A percentile compares a stretch with the other conserved stretches of the same genome.
Evolutionary conservation across 2,329 filamentous ascomycete species (phyloP).

Genomic region (Rugonectria rugulosa): DNA sequence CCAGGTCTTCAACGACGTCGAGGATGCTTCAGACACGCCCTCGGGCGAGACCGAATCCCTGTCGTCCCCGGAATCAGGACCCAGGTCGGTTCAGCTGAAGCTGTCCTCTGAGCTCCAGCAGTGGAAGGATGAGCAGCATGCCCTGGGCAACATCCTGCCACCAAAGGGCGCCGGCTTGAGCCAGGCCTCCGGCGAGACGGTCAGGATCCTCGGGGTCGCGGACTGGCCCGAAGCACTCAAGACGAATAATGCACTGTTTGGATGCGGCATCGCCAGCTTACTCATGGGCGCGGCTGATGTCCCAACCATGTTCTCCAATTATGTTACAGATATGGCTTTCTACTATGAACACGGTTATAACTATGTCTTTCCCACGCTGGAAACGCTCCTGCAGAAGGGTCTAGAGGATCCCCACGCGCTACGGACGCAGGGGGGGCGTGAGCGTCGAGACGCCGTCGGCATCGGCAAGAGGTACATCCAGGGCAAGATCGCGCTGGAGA

Average conservation of each 20-base stretch:
- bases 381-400: conserved; percentile 27
- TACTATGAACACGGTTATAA: conserved; percentile 37
- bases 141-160: conserved; percentile 29
- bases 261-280: conserved; percentile 33
- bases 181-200: conserved; percentile 21
- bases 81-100: conserved; percentile 23
- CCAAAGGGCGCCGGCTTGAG: conserved; percentile 31
- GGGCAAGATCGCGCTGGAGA: conserved; percentile 34
- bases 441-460: conserved; percentile 31
- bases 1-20: conserved; percentile 29
- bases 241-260: conserved; percentile 34
- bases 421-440: conserved; percentile 23
- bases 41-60: conserved; percentile 13
- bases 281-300: conserved; percentile 34
- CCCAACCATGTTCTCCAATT: conserved; percentile 35
- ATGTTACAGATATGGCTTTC: conserved; percentile 34
- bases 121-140: conserved; percentile 31
- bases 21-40: conserved; percentile 20
- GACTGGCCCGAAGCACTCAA: conserved; percentile 33
- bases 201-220: conserved; percentile 25
- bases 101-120: conserved; percentile 30
- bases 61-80: conserved; percentile 17
- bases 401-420: conserved; percentile 29
- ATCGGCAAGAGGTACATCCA: conserved; percentile 35
- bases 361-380: conserved; percentile 34